A percentile compares a stretch with the other conserved stretches of the same genome.
Evolutionary conservation across 1,139 yeast genomes (phyloP).

Genomic region (Saccharomyces hybrid): DNA sequence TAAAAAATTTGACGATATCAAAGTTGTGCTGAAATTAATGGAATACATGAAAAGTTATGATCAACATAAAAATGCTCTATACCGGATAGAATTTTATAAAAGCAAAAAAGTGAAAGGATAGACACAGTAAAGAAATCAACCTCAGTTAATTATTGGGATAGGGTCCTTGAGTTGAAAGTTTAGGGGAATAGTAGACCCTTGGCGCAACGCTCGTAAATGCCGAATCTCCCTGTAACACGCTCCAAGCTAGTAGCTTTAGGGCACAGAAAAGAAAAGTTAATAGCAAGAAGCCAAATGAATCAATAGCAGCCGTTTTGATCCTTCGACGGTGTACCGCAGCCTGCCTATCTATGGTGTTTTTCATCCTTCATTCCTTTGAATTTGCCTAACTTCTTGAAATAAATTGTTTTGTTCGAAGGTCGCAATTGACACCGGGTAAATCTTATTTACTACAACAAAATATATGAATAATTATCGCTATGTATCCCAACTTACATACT

Average conservation of each 20-base stretch:
- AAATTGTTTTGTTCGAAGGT: neutral
- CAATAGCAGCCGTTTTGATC: neutral
- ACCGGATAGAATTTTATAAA: neutral
- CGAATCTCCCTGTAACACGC: neutral
- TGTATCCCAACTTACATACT: too few relatives aligned
- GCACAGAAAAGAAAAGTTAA: neutral
- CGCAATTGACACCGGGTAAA: neutral
- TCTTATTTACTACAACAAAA: neutral
- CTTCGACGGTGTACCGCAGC: neutral
- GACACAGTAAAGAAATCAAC: too few relatives aligned
- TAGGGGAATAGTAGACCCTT: neutral
- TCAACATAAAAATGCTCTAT: slow-evolving; percentile 11
- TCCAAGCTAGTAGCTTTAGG: too few relatives aligned
- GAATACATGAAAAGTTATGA: slow-evolving; percentile 19
- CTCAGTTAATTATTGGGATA: neutral
- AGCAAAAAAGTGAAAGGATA: neutral
- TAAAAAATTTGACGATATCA: neutral
- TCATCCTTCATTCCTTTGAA: neutral
- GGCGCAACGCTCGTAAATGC: neutral
- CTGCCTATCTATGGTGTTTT: neutral
- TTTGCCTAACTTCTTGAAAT: neutral
- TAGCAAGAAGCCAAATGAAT: neutral
- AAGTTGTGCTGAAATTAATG: neutral
- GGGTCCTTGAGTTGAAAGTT: neutral
- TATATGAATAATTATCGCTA: neutral